Percentiles rank a stretch among this genome's conserved stretches.
phyloP scores from a whole-genome alignment of 371 early-diverging fungal species.

The Syncephalis plumigaleata region DNA sequence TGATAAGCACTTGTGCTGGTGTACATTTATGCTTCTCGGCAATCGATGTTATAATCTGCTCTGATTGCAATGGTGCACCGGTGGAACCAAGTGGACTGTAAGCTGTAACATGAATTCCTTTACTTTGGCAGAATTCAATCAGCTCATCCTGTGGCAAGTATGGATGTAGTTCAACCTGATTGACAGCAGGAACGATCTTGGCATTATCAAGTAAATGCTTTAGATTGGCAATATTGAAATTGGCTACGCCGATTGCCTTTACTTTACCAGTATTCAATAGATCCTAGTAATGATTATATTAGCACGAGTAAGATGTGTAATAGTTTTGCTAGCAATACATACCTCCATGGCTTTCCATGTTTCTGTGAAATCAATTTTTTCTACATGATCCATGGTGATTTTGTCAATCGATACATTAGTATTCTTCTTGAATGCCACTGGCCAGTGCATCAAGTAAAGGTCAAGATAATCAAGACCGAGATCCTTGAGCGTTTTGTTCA shows the following conservation, averaged over 20 bases:
- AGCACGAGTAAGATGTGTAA: slow-evolving; percentile 21
- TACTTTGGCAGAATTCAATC: slow-evolving; percentile 42
- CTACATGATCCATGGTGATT: slow-evolving; percentile 8
- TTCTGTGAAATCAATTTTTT: slow-evolving; percentile 23
- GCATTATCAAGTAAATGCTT: slow-evolving; percentile 42
- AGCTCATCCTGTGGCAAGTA: slow-evolving; percentile 60
- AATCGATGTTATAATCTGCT: slow-evolving; percentile 17
- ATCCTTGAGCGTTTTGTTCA: slow-evolving; percentile 46
- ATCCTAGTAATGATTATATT: slow-evolving; percentile 59
- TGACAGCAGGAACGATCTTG: slow-evolving; percentile 61
- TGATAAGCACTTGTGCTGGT: slow-evolving; percentile 51
- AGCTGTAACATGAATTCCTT: slow-evolving; percentile 56
- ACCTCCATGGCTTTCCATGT: slow-evolving; percentile 70
- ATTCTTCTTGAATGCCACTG: slow-evolving; percentile 15
- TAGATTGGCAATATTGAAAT: slow-evolving; percentile 43
- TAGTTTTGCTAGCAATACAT: slow-evolving; percentile 20
- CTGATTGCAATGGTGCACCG: neutral
- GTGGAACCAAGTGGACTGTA: slow-evolving; percentile 55
- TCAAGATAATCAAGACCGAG: slow-evolving; percentile 75
- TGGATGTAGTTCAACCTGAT: slow-evolving; percentile 87
- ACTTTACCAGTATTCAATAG: slow-evolving; percentile 32
- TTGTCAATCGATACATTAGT: neutral
- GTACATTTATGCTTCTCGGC: slow-evolving; percentile 49
- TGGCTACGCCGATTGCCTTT: slow-evolving; percentile 43
- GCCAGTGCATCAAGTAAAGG: slow-evolving; percentile 59